Base-by-base conservation (phyloP, 2,329 filamentous ascomycete genomes). In the Cytospora piceae region DNA sequence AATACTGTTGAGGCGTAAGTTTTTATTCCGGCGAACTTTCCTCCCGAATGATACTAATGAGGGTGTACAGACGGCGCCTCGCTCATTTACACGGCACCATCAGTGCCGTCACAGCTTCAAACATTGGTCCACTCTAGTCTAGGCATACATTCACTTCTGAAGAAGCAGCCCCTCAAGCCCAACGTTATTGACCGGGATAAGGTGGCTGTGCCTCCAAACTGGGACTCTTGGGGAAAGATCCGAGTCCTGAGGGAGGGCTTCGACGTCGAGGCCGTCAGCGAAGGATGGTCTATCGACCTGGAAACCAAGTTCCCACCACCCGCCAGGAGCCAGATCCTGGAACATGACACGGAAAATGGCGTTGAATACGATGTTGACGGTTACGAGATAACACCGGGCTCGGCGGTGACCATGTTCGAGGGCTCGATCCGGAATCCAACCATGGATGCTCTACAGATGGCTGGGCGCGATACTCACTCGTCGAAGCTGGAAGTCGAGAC, bases 211-310 rank as follows among this genome's bases (percentile, higher is more conserved):
- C 94, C 94, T 1, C 91, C 94, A 20, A 97, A 97, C 76, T 99
- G 95, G 95, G 95, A 99, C 77, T 97, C 94, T 0, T 97, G 93
- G 92, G 94, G 93, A 67, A 99, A 98, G 79, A 97, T 99, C 67
- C 86, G 94, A 52, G 93, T 98, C 54, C 82, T 98, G 32, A 87
- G 93, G 62, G 95, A 97, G 74, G 92, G 90, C 0, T 98, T 98
- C 72, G 93, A 98, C 70, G 92, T 96, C 27, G 95, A 99, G 80
- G 85, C 86, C 17, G 84, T 96, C 53, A 95, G 92, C 72, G 85
- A 88, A 66, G 91, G 89, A 58, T 99, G 95, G 95, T 90, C 90
- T 1, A 85, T 92, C 64, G 93, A 96, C 70, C 90, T 95, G 59
- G 88, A 93, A 73, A 84, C 85, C 52, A 75, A 78, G 3, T 78